phyloP scores from a whole-genome alignment of 1,284 basidiomycete genomes.

The Pascua sp. region DNA sequence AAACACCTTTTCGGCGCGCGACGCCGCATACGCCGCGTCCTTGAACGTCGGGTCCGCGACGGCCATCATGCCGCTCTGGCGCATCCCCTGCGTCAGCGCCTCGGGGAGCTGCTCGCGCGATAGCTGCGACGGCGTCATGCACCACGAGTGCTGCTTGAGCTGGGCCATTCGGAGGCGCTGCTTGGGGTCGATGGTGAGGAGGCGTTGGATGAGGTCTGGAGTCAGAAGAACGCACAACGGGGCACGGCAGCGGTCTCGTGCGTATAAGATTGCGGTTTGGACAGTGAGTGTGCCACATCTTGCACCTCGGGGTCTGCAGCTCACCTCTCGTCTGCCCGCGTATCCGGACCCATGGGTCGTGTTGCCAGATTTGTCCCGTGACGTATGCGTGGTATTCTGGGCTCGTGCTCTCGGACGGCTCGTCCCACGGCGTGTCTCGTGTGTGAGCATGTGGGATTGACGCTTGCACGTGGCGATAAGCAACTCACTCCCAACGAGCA shows the following conservation, averaged over 20 bases:
- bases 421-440: conserved; percentile 95
- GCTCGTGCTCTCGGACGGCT: conserved; percentile 68
- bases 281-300: too few species aligned
- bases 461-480: neutral
- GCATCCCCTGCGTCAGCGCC: conserved; percentile 64
- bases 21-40: conserved; percentile 24
- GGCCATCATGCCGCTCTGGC: conserved; percentile 62
- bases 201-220: conserved; percentile 65
- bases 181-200: conserved; percentile 70
- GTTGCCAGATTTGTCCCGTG: conserved; percentile 68
- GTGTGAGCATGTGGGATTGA: neutral
- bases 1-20: conserved; percentile 36
- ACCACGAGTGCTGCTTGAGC: conserved; percentile 74
- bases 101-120: conserved; percentile 63
- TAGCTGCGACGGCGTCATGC: conserved; percentile 60
- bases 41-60: conserved; percentile 59
- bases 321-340: conserved; percentile 60
- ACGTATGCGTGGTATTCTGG: conserved; percentile 76
- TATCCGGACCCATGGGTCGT: conserved; percentile 79
- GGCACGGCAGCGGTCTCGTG: too few species aligned
- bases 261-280: too few species aligned
- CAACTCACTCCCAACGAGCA: conserved; percentile 82
- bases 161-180: conserved; percentile 68
- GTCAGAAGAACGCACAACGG: neutral
- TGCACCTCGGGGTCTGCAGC: conserved; percentile 24